Conservation (phyloP, 208 protist species). For the Wallacemonas sp. region DNA sequence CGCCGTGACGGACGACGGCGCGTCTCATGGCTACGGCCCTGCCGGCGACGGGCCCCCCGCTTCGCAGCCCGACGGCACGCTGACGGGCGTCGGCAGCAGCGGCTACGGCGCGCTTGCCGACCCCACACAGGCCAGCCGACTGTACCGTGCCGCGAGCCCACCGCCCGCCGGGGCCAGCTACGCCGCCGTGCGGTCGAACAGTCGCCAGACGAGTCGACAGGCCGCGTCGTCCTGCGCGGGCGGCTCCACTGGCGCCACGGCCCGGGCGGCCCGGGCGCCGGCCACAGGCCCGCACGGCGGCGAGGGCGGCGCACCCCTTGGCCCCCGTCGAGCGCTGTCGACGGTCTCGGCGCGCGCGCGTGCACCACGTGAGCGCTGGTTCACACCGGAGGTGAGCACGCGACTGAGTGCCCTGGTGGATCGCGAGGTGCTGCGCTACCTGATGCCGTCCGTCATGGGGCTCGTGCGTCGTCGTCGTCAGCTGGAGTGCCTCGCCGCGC, state of each 20-base stretch:
- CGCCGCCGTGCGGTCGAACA: too few relatives aligned
- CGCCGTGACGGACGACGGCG: too few relatives aligned
- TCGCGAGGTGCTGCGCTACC: conserved; percentile 59
- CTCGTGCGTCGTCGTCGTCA: conserved; percentile 61
- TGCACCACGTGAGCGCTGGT: conserved; percentile 14
- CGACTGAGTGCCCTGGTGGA: conserved; percentile 62
- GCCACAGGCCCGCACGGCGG: too few relatives aligned
- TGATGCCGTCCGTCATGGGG: conserved; percentile 48
- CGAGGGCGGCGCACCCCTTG: too few relatives aligned
- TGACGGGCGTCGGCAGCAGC: not conserved
- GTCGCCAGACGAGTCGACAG: too few relatives aligned
- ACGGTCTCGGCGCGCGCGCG: not conserved
- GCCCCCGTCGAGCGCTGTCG: too few relatives aligned
- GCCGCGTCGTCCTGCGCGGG: not conserved
- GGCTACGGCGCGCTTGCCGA: not conserved
- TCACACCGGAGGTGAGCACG: conserved; percentile 68
- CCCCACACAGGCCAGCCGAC: too few relatives aligned
- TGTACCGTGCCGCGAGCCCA: too few relatives aligned
- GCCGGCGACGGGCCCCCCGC: not conserved
- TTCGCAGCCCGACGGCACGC: not conserved
- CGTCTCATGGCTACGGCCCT: not conserved
- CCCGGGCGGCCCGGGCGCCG: too few relatives aligned
- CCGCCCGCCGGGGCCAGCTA: too few relatives aligned
- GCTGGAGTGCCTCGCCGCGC: conserved; percentile 50
- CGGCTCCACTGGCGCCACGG: not conserved